phyloP scores from a whole-genome alignment of 768 basidiomycete genomes.

The Tylopilus felleus region DNA sequence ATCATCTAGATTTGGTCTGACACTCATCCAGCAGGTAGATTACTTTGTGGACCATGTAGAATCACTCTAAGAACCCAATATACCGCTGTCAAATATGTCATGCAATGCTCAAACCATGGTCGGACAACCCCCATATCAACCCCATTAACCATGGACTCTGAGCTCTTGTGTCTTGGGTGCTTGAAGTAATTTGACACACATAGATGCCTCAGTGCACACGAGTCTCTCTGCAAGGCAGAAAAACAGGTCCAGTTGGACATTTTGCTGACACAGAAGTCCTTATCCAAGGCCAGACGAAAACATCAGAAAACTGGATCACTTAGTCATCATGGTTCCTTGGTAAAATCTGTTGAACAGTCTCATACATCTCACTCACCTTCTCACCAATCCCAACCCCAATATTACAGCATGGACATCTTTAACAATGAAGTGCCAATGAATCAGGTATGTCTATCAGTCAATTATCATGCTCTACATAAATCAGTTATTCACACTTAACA shows the following conservation, averaged over 20 bases:
- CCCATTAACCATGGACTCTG: background rate
- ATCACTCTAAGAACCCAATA: background rate
- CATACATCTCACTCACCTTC: background rate
- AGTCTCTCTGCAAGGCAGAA: background rate
- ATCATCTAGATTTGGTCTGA: background rate
- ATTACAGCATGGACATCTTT: background rate
- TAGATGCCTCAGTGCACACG: background rate
- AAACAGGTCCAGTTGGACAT: background rate
- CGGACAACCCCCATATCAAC: background rate
- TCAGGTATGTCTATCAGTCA: background rate
- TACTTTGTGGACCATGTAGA: background rate
- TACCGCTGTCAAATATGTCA: background rate
- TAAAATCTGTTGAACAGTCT: background rate
- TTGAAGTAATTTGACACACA: background rate
- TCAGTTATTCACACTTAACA: background rate
- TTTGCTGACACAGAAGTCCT: background rate
- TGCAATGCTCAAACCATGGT: background rate
- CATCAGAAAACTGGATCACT: background rate
- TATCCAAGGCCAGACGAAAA: background rate
- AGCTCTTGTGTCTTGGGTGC: background rate
- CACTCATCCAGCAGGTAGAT: background rate
- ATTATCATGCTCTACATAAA: background rate
- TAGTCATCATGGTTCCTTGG: background rate
- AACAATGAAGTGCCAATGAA: background rate
- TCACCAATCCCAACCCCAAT: background rate